Evolutionary conservation across 2,329 filamentous ascomycete species (phyloP).

Genomic region (Epichloe brachyelytri): DNA sequence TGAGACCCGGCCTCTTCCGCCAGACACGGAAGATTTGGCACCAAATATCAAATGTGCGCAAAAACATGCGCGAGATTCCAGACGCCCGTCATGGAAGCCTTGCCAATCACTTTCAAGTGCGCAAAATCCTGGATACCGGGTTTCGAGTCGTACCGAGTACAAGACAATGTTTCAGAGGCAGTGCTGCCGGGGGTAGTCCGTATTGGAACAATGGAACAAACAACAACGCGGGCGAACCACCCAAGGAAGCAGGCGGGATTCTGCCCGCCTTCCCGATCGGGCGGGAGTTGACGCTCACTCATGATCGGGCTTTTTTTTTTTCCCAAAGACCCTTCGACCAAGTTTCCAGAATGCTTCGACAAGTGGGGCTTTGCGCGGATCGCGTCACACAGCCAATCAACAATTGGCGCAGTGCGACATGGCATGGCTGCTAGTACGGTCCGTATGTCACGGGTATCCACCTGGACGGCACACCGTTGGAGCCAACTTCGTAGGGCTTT

Average conservation of each 20-base stretch:
- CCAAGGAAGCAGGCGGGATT: background rate
- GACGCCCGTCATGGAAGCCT: background rate
- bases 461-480: slow-evolving; percentile 45
- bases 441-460: slow-evolving; percentile 33
- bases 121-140: background rate
- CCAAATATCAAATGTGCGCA: too few species aligned
- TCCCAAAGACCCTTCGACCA: background rate
- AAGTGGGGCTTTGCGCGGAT: background rate
- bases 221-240: too few species aligned
- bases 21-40: background rate
- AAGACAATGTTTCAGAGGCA: too few species aligned
- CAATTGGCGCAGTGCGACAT: background rate
- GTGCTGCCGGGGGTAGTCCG: too few species aligned
- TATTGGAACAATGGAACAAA: too few species aligned
- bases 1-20: background rate
- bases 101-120: background rate
- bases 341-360: slow-evolving; percentile 1
- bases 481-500: slow-evolving; percentile 42
- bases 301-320: background rate
- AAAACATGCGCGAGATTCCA: background rate
- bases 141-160: background rate
- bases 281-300: background rate
- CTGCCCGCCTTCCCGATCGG: background rate
- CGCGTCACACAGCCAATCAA: background rate
- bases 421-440: slow-evolving; percentile 8